Evolutionary conservation across 2,329 filamentous ascomycete genomes (phyloP), one percentile per base, ranked within the genome.

Genomic region (Davidsoniella virescens): DNA sequence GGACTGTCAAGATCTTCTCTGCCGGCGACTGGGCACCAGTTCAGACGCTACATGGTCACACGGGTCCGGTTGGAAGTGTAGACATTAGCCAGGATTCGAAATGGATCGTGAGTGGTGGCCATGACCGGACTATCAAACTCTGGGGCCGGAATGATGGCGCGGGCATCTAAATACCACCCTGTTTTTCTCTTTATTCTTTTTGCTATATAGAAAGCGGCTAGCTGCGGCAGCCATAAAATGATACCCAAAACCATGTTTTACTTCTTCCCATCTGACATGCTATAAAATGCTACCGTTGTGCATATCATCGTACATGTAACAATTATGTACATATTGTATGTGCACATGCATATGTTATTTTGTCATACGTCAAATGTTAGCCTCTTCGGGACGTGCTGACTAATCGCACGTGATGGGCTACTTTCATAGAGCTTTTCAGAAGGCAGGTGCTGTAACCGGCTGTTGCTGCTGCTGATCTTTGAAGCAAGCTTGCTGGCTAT

Each of bases 71-170:
- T 9, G 77, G 93, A 48, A 93, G 87, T 57, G 83, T 87, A 10
- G 92, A 98, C 67, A 78, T 94, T 49, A 93, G 84, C 60, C 72
- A 73, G 55, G 86, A 96, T 64, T 84, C 81, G 7, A 82, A 73
- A 61, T 98, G 87, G 86, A 94, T 98, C 63, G 84, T 90, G 20
- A 95, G 87, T 62, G 87, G 87, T 57, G 88, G 92, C 2, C 86
- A 94, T 61, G 92, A 98, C 65, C 76, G 88, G 49, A 96, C 90
- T 2, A 85, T 96, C 47, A 98, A 98, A 70, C 70, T 98, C 2
- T 98, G 92, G 92, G 86, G 86, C 4, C 77, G 87, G 56, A 90
- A 94, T 56, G 84, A 87, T 61, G 75, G 75, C 51, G 71, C 80
- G 57, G 66, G 66, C 20, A 57, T 76, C 29, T 76, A 56, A 60